A percentile compares a stretch with the other conserved stretches of the same genome.
Conservation (phyloP, 257 asterid species). For the Salvia splendens region DNA sequence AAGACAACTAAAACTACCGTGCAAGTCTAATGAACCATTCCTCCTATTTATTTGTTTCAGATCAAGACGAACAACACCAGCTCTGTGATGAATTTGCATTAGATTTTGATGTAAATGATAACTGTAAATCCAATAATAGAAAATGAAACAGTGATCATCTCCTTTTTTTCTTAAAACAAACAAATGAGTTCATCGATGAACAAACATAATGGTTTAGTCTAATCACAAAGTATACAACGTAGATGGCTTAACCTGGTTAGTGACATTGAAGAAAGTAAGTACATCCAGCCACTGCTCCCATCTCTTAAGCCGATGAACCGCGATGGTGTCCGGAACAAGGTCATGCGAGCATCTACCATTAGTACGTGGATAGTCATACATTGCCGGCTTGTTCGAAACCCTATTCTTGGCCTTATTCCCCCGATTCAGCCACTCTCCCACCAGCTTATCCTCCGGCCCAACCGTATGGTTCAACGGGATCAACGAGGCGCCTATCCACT, state of each 20-base stretch:
- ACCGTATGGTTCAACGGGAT: slow-evolving; percentile 47
- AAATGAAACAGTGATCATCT: too few relatives aligned
- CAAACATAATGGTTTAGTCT: neutral
- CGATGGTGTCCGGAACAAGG: slow-evolving; percentile 67
- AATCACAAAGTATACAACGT: slow-evolving; percentile 39
- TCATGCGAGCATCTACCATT: slow-evolving; percentile 78
- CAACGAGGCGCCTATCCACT: slow-evolving; percentile 54
- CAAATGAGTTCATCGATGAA: too few relatives aligned
- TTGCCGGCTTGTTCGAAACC: slow-evolving; percentile 65
- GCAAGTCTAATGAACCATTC: too few relatives aligned
- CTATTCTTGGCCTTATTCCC: slow-evolving; percentile 71
- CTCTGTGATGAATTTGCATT: too few relatives aligned
- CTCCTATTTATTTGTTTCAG: too few relatives aligned
- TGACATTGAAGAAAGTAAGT: slow-evolving; percentile 65
- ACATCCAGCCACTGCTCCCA: slow-evolving; percentile 78
- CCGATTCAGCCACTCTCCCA: slow-evolving; percentile 62
- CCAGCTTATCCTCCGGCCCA: slow-evolving; percentile 79
- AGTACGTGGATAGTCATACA: slow-evolving; percentile 83
- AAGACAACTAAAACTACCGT: too few relatives aligned
- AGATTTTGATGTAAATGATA: too few relatives aligned
- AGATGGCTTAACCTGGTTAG: slow-evolving; percentile 48
- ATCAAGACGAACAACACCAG: too few relatives aligned
- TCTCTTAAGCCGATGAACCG: slow-evolving; percentile 66
- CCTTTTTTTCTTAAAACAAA: too few relatives aligned
- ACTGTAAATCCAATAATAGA: too few relatives aligned